Base-by-base conservation (phyloP, 148 eudicot genomes). In the Camellia sinensis region DNA sequence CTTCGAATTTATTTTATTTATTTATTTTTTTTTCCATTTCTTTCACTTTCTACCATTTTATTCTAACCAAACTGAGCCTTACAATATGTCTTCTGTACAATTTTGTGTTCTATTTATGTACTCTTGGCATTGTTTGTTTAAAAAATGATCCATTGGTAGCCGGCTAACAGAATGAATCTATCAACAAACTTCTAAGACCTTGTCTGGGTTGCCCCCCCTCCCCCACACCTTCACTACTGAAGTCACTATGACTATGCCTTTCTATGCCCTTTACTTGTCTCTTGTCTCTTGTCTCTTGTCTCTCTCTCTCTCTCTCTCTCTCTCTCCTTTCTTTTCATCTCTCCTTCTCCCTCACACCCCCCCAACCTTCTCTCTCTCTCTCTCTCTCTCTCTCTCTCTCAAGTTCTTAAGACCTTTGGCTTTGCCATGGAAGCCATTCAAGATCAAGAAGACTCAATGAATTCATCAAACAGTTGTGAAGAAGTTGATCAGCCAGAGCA, bases 401-500 rank as follows among this genome's bases (percentile, higher is more conserved):
- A 13, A 74, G 18, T 3, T 19, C 45, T 60, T 18, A 45, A 48
- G 52, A 48, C 21, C 22, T 37, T 46, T 44, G 17, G 53, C 22
- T 37, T 46, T 44, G 17, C 1, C 7, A 68, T 73, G 77, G 85
- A 76, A 57, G 8, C 22, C 75, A 46, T 21, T 43, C 18, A 66
- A 19, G 14, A 76, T 66, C 71, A 73, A 62, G 85, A 73, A 44
- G 37, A 43, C 15, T 62, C 75, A 17, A 73, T 19, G 37, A 84
- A 73, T 37, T 70, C 81, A 52, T 63, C 71, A 3, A 8, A 21
- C 63, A 5, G 37, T 7, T 46, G 68, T 22, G 71, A 84, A 74
- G 87, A 84, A 75, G 75, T 78, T n/a, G 86, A 81, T 44, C 86
- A 71, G 19, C 64, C 67, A 6, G 65, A 74, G 46, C 71, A 59